Percentiles rank a stretch among this genome's conserved stretches.
phyloP scores from a whole-genome alignment of 352 stramenopile genomes.

The Phytopythium aichiense region DNA sequence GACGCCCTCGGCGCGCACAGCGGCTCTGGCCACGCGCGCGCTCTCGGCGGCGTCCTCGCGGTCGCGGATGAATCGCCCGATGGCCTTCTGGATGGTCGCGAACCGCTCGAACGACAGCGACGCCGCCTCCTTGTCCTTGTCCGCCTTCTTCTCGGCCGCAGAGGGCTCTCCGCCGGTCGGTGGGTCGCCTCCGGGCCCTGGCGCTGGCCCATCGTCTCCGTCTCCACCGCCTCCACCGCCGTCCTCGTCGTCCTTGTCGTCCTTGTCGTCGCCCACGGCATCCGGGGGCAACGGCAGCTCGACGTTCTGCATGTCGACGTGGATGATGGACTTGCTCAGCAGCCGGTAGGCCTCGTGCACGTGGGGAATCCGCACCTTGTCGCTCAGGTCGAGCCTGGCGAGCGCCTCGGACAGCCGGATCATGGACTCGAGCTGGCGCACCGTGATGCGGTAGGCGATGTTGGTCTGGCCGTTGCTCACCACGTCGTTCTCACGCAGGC shows the following conservation, averaged over 20 bases:
- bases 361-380: constrained; percentile 89
- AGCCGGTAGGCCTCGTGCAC: constrained; percentile 96
- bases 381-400: constrained; percentile 93
- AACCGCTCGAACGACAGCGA: constrained; percentile 82
- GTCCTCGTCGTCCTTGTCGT: constrained; percentile 45
- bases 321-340: constrained; percentile 98
- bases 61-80: constrained; percentile 75
- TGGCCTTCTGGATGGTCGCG: constrained; percentile 75
- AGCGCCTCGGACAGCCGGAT: constrained; percentile 97
- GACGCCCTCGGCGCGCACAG: constrained; percentile 12
- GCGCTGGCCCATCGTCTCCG: not conserved
- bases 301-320: constrained; percentile 98
- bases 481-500: constrained; percentile 95
- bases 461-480: constrained; percentile 90
- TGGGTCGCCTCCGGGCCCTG: not conserved
- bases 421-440: constrained; percentile 98
- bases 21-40: constrained; percentile 38
- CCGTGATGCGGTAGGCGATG: constrained; percentile 98
- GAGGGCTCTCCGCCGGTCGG: not conserved
- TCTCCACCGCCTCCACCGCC: constrained; percentile 7
- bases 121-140: constrained; percentile 22
- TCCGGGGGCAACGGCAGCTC: constrained; percentile 81
- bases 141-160: constrained; percentile 7
- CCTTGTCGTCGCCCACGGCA: constrained; percentile 30
- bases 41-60: constrained; percentile 63